phyloP scores from a whole-genome alignment of 805 yeast genomes.

The Teunomyces pallodes region DNA sequence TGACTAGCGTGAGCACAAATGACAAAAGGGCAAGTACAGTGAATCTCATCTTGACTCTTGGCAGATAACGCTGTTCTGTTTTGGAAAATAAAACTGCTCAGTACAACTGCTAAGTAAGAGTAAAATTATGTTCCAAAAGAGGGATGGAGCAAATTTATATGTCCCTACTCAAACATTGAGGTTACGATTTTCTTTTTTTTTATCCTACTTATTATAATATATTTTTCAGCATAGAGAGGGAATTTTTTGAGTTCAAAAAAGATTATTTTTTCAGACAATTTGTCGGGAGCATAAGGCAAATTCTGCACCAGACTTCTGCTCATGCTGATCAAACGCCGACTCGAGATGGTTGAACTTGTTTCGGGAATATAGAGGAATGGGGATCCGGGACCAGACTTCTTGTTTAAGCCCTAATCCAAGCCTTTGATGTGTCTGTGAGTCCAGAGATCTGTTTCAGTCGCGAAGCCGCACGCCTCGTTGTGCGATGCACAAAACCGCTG shows the following conservation, averaged over 20 bases:
- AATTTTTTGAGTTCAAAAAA: background rate
- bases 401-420: too few relatives aligned
- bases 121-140: background rate
- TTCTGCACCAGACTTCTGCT: too few relatives aligned
- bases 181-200: background rate
- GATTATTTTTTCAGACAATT: conserved; percentile 1
- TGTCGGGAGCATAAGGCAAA: background rate
- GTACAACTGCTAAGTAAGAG: background rate
- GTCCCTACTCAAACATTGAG: background rate
- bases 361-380: too few relatives aligned
- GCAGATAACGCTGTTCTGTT: conserved; percentile 2
- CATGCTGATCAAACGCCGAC: background rate
- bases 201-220: background rate
- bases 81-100: conserved; percentile 1
- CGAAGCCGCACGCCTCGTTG: background rate
- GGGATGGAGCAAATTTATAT: conserved; percentile 4
- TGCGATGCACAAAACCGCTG: background rate
- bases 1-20: conserved; percentile 6
- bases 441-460: background rate
- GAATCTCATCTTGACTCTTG: background rate
- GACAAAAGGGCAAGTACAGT: conserved; percentile 1
- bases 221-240: background rate
- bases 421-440: background rate
- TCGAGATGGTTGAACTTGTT: background rate
- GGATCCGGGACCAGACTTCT: too few relatives aligned